Base-by-base conservation (phyloP, 106 monocot species). In the Acorus calamus region DNA sequence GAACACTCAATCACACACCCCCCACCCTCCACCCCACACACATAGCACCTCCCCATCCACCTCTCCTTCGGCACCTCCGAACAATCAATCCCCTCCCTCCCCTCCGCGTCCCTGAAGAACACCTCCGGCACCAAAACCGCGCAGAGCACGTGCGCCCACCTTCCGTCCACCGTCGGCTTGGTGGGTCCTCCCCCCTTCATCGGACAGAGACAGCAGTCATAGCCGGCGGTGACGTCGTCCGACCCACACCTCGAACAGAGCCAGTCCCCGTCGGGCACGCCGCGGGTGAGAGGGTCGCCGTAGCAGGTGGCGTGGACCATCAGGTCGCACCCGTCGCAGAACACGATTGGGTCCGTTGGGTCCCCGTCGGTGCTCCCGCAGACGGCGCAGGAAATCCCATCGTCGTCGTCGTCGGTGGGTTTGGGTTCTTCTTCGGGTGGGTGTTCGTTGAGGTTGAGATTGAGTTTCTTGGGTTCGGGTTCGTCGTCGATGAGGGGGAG, bases 311-410 rank as follows among this genome's bases (percentile, higher is more conserved):
- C 79, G 65, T 94, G 94, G 44, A 90, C 94, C 79, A 74, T 89
- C 11, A 94, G 74, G 8, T 87, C 94, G 65, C 94, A 94, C 49
- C 94, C 94, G 53, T 94, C 90, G 74, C 94, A 94, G 72, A 94
- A 83, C 4, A 94, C 94, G 69, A 94, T 94, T 8, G 94, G 89
- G 63, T 94, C 84, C 10, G 52, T 5, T 0, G 84, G 79, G 2
- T 94, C 72, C 12, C 77, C 94, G 73, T 94, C 94, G 1, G 94
- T 90, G 84, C 89, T 79, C 60, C 63, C 9, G 74, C 94, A 94
- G 1, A 94, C 82, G 2, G 86, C 80, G 55, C 94, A 94, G 13
- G 77, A 5, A 42, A 96, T 61, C 8, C 94, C 90, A 42, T 90
- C 90, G 4, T 90, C 87, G 0, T 75, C 78, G 0, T 58, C 49